Evolutionary conservation across 2,329 filamentous ascomycete genomes (phyloP).

Genomic region (Verticillium nonalfalfae): DNA sequence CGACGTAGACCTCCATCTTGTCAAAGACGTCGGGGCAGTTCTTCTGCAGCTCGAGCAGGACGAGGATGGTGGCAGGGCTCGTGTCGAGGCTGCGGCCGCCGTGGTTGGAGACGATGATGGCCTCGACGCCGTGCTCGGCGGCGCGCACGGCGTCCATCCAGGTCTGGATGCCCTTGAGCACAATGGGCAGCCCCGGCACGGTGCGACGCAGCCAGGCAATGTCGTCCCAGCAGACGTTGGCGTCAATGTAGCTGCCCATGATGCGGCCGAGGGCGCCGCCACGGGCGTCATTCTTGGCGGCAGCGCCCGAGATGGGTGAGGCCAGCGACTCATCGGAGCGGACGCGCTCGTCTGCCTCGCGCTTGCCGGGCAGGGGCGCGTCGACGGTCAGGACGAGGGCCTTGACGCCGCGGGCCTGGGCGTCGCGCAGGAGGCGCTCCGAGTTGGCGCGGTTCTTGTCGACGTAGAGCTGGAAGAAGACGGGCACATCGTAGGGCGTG

Average conservation of each 20-base stretch:
- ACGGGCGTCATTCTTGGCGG: slow-evolving; percentile 42
- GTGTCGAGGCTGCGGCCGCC: slow-evolving; percentile 53
- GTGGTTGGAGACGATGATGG: slow-evolving; percentile 66
- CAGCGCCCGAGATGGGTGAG: slow-evolving; percentile 43
- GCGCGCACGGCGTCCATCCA: slow-evolving; percentile 56
- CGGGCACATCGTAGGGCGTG: slow-evolving; percentile 18
- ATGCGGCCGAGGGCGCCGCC: slow-evolving; percentile 49
- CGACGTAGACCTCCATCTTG: slow-evolving; percentile 54
- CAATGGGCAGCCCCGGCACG: slow-evolving; percentile 47
- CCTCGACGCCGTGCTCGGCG: slow-evolving; percentile 55
- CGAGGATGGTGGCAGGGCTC: slow-evolving; percentile 47
- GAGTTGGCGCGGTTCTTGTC: slow-evolving; percentile 48
- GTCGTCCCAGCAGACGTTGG: slow-evolving; percentile 54
- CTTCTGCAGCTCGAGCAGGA: slow-evolving; percentile 56
- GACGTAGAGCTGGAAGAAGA: slow-evolving; percentile 59
- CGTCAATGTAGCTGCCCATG: slow-evolving; percentile 52
- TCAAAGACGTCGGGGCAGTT: slow-evolving; percentile 55
- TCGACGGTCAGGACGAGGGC: slow-evolving; percentile 55
- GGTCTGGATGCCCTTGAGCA: slow-evolving; percentile 66
- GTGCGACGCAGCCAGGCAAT: slow-evolving; percentile 57
- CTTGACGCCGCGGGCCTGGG: slow-evolving; percentile 37
- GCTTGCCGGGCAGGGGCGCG: slow-evolving; percentile 49
- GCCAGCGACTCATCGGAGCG: slow-evolving; percentile 38
- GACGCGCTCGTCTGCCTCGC: slow-evolving; percentile 39
- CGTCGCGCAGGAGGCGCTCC: slow-evolving; percentile 38